Evolutionary conservation across 2,329 filamentous ascomycete genomes (phyloP), one percentile per base, ranked within the genome.

Genomic region (Neodidymelliopsis sp.): DNA sequence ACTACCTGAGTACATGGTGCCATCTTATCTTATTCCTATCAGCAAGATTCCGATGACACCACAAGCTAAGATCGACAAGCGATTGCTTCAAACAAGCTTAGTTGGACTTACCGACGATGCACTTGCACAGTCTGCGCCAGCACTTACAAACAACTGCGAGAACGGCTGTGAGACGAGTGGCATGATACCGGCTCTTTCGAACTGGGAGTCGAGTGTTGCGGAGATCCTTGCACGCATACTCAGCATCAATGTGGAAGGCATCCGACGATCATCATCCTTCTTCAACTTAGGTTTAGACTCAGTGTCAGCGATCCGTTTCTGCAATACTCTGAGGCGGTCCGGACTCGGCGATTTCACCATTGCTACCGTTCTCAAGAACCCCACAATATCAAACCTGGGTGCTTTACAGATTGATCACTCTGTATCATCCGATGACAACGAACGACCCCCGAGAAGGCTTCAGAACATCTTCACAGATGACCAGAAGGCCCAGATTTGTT

Each of bases 261-360:
- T 96, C 27, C 75, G 72, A 8, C 81, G 82, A 23, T 86, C 85
- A 74, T 87, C 85, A 0, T 90, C 91, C 0, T 88, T 96, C 52
- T 85, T 88, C 45, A 83, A 81, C n/a, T 71, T 96, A 2, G 92
- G 92, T 0, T 70, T 97, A 5, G 91, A 96, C 66, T 96, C 91
- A 0, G 84, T 96, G 19, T 88, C 87, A 6, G 90, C 89, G 0
- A 95, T 96, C 54, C 75, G 81, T 0, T 72, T 95, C 7, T 82
- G 88, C 0, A 84, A 79, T 43, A 65, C 70, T 12, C 67, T 96
- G 0, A 78, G 80, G 40, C 60, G 73, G 2, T 54, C 65, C 0
- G 70, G 83, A 1, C 66, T 75, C 1, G 72, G 62, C 5, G 76
- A 80, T 18, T 66, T 91, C 2, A 77, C 87, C 9, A 83, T 95